Base-by-base conservation (phyloP, 225 moss, liverwort and hornwort species). In the Bryoerythrophyllum caledonicum region DNA sequence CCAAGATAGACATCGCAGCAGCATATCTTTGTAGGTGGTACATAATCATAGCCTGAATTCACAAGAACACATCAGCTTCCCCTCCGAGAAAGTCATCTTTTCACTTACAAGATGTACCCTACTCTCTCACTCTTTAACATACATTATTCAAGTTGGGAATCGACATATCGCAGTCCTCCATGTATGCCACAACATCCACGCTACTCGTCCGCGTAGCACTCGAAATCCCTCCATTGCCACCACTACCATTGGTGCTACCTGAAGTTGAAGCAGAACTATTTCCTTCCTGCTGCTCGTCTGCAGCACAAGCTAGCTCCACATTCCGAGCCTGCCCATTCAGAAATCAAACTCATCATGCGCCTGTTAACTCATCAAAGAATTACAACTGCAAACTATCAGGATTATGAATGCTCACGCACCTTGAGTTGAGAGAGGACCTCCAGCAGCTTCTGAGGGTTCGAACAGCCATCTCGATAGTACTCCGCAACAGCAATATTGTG, bases 401-500 rank as follows among this genome's bases (percentile, higher is more conserved):
- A 74, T 69, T 51, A 53, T 71, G 54, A 43, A 76, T 67, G 34
- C 23, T 37, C 63, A 84, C 87, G 53, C 77, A 99, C 97, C 97
- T 99, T 99, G 1, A 99, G 89, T 80, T 91, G 93, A 30, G 91
- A 81, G 66, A 99, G 82, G 21, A 91, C 89, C 57, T 94, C 91
- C 26, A 99, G 88, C 34, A 99, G 79, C 79, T 86, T 93, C 54
- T 93, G 94, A 58, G 97, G 93, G 75, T 94, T 90, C 65, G 84
- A 84, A 79, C 94, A 91, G 44, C 97, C 94, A 76, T 99, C 94
- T 76, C 90, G 82, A 71, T 94, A 94, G 60, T 90, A 99, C 84
- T 99, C 97, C 41, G 91, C 86, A 63, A 99, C 81, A 51, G 97
- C 94, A 82, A 99, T 93, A 40, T 99, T 99, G 68, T 99, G 97